These are phyloP conservation scores for Monilinia polystroma DNA, from an alignment of 2,329 filamentous ascomycete genomes.

Conservation along the genomic window DNA sequence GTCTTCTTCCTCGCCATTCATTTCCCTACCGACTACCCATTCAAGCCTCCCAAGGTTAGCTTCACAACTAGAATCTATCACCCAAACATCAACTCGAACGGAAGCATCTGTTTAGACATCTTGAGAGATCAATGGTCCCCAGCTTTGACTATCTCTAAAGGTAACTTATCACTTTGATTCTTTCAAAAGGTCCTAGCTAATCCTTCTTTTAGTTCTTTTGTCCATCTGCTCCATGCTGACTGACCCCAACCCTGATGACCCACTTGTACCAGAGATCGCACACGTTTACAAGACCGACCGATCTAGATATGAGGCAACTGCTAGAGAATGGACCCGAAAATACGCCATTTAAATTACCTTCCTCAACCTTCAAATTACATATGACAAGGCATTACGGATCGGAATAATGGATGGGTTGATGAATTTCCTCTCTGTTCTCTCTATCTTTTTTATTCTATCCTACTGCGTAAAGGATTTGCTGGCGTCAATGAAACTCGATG, in stretches of 20 bases:
- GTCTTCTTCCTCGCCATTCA: constrained; percentile 99
- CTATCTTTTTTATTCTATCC: constrained; percentile 25
- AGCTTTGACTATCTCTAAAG: constrained; percentile 97
- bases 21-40: constrained; percentile 99
- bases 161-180: constrained; percentile 50
- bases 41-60: constrained; percentile 99
- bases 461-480: constrained; percentile 34
- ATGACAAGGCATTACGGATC: constrained; percentile 18
- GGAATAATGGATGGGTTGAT: constrained; percentile 23
- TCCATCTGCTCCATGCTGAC: constrained; percentile 99
- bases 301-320: constrained; percentile 91
- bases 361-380: constrained; percentile 19
- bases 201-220: constrained; percentile 67
- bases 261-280: constrained; percentile 96
- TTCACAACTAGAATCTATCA: constrained; percentile 99
- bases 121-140: constrained; percentile 99
- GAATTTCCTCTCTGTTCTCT: constrained; percentile 29
- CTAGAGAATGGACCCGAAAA: constrained; percentile 98
- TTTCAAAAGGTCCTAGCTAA: constrained; percentile 8
- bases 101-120: constrained; percentile 98
- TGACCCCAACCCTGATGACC: constrained; percentile 98
- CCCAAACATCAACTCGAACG: constrained; percentile 99
- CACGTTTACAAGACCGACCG: constrained; percentile 99
- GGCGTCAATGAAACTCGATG: constrained; percentile 33
- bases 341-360: constrained; percentile 74